These are phyloP conservation scores for Rhododendron molle DNA, from an alignment of 148 eudicot genomes.

Conservation along the genomic window DNA sequence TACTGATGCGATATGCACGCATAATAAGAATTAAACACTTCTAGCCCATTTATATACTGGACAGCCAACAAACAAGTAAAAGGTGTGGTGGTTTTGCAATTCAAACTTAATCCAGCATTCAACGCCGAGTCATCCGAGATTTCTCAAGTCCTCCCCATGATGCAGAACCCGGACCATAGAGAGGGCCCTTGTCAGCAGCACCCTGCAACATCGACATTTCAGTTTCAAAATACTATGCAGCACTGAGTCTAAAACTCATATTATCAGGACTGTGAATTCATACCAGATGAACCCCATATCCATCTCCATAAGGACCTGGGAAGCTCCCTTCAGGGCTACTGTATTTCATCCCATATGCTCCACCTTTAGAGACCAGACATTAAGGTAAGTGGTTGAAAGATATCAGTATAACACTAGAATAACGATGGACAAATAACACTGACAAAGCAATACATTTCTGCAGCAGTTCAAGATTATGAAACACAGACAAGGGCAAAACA, in stretches of 20 bases:
- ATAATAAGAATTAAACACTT: slow-evolving; percentile 31
- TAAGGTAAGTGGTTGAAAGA: slow-evolving; percentile 15
- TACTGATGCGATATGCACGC: slow-evolving; percentile 24
- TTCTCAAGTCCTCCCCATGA: slow-evolving; percentile 75
- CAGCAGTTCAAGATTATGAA: background rate
- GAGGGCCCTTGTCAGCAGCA: slow-evolving; percentile 66
- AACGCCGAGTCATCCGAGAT: slow-evolving; percentile 58
- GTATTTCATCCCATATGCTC: slow-evolving; percentile 62
- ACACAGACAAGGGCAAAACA: background rate
- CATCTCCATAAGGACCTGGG: slow-evolving; percentile 65
- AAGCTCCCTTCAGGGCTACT: slow-evolving; percentile 50
- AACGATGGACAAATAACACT: background rate
- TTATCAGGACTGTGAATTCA: slow-evolving; percentile 11
- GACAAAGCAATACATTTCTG: background rate
- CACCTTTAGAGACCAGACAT: slow-evolving; percentile 45
- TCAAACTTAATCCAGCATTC: slow-evolving; percentile 24
- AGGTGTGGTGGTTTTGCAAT: slow-evolving; percentile 12
- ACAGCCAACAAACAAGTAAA: slow-evolving; percentile 24
- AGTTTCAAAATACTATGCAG: slow-evolving; percentile 12
- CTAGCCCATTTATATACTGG: slow-evolving; percentile 34
- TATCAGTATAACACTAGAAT: background rate
- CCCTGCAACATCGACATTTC: slow-evolving; percentile 35
- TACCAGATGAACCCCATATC: slow-evolving; percentile 73
- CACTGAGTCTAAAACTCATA: background rate
- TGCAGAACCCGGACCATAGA: slow-evolving; percentile 75